Evolutionary conservation across 495 filamentous ascomycete species (phyloP).

Genomic region (Umbilicaria muhlenbergii): DNA sequence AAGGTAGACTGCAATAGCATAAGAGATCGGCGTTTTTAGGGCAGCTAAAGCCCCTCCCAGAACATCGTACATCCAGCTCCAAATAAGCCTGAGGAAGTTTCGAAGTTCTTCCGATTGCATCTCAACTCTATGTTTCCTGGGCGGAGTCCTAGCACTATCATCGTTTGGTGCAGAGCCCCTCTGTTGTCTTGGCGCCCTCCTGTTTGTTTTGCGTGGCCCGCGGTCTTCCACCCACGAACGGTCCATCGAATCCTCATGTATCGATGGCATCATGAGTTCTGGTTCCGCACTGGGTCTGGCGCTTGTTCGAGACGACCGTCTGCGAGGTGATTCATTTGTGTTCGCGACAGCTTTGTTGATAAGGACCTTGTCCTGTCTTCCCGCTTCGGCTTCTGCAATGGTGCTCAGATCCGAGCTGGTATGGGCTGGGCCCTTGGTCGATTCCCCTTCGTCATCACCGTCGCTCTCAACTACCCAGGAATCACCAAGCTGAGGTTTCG

Average conservation of each 20-base stretch:
- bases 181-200: not conserved
- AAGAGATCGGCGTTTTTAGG: constrained; percentile 37
- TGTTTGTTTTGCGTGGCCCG: constrained; percentile 3
- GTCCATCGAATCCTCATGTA: constrained; percentile 19
- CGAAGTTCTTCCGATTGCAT: constrained; percentile 1
- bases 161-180: constrained; percentile 1
- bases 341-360: constrained; percentile 2
- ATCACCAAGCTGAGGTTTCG: constrained; percentile 14
- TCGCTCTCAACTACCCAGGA: constrained; percentile 25
- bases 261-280: constrained; percentile 32
- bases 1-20: constrained; percentile 35
- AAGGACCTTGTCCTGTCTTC: not conserved
- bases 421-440: not conserved
- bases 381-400: too few relatives aligned
- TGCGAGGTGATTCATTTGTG: constrained; percentile 1
- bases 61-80: constrained; percentile 32
- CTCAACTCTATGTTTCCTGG: constrained; percentile 7
- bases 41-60: constrained; percentile 31
- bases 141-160: not conserved
- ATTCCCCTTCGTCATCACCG: constrained; percentile 5
- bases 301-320: constrained; percentile 10
- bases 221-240: constrained; percentile 15
- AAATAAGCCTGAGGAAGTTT: constrained; percentile 13
- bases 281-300: constrained; percentile 20
- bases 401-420: too few relatives aligned